Evolutionary conservation across 2,329 filamentous ascomycete species (phyloP), one percentile per base, ranked within the genome.

Genomic region (Fusarium bulbicola): DNA sequence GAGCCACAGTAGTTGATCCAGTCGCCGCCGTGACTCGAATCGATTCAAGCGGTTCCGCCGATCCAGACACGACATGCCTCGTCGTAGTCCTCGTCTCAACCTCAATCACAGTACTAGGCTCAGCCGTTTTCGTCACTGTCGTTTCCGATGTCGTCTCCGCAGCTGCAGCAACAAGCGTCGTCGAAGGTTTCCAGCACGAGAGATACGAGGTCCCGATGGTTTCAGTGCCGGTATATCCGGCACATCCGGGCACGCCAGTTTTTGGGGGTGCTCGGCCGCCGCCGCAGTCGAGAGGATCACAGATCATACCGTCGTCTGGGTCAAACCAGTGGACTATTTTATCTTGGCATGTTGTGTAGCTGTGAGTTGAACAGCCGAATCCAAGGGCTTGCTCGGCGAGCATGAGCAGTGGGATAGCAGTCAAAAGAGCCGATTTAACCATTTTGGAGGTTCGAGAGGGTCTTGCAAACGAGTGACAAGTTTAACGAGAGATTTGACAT

Each of bases 211-310:
- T 53, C 26, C 54, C 45, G 9, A 59, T 61, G 1, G 60, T 49
- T 37, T 76, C 81, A 6, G 83, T 84, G 54, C 84, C 84, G 2
- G 73, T 75, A 79, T 86, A 87, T 9, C 71, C 74, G 8, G 81
- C 76, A 74, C 87, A 89, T 18, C 86, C 86, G 5, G 86, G 87
- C 36, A 86, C 83, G 50, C 81, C 82, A 39, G 82, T 84, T 79
- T 85, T 88, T 36, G 84, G 83, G 1, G 86, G 86, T 28, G 86
- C 87, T 52, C 84, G 83, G 20, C 87, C 87, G 52, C 87, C 87
- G 36, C 87, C 87, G 71, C 87, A 89, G 81, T 89, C 86, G 56
- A 86, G 81, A 68, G 84, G 77, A 20, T 84, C 81, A 80, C 87
- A 89, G 73, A 88, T 81, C 76, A 88, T 85, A 68, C 86, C 86